Conservation (phyloP, 495 filamentous ascomycete genomes). For the Penicillium tannophilum region DNA sequence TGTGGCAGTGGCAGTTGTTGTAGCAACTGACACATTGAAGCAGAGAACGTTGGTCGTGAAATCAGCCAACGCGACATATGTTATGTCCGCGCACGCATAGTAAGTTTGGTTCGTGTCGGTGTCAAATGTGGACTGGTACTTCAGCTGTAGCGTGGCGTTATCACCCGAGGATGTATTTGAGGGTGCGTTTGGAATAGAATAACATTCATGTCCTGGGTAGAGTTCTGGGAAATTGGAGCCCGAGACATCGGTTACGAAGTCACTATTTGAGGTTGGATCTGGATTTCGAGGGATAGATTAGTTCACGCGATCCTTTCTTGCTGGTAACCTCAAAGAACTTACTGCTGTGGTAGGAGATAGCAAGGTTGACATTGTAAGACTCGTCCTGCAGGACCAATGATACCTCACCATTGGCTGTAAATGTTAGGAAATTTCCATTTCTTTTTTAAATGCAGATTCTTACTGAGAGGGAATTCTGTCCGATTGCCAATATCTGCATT, state of each 20-base stretch:
- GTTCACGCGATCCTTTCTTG: slow-evolving; percentile 4
- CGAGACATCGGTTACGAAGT: slow-evolving; percentile 45
- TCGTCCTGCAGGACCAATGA: slow-evolving; percentile 46
- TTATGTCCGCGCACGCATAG: slow-evolving; percentile 56
- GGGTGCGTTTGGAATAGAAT: slow-evolving; percentile 45
- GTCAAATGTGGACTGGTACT: slow-evolving; percentile 49
- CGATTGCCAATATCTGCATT: slow-evolving; percentile 38
- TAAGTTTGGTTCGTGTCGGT: slow-evolving; percentile 49
- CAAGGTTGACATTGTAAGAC: slow-evolving; percentile 46
- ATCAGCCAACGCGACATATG: slow-evolving; percentile 40
- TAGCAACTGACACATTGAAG: slow-evolving; percentile 50
- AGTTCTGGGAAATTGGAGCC: slow-evolving; percentile 31
- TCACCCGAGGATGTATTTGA: slow-evolving; percentile 36
- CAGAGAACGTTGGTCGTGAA: slow-evolving; percentile 47
- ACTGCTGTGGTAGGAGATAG: slow-evolving; percentile 49
- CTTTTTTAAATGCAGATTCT: no score
- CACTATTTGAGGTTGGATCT: slow-evolving; percentile 45
- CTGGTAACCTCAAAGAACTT: background rate
- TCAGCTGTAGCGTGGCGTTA: slow-evolving; percentile 55
- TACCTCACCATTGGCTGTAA: slow-evolving; percentile 31
- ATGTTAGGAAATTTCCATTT: no score
- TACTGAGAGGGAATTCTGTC: slow-evolving; percentile 49
- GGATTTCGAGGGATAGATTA: background rate
- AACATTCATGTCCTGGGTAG: slow-evolving; percentile 53
- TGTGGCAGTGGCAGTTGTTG: slow-evolving; percentile 10